Percentiles rank a stretch among this genome's conserved stretches.
phyloP scores from a whole-genome alignment of 2,329 filamentous ascomycete species.

The Ceratocystis ficicola region DNA sequence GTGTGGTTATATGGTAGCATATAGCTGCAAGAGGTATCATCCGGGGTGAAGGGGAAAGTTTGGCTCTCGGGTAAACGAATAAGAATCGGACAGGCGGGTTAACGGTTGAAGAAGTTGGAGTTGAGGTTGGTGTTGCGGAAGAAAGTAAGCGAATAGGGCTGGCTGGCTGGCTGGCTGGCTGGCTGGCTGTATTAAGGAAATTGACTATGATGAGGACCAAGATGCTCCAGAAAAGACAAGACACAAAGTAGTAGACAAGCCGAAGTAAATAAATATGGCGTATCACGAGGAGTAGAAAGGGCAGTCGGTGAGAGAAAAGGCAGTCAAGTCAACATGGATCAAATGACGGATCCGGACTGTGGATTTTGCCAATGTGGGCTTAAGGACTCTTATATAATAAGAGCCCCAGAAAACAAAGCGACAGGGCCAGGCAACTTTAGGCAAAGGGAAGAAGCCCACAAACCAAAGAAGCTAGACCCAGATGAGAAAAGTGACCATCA shows the following conservation, averaged over 20 bases:
- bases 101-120: conserved; percentile 6
- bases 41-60: not conserved
- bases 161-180: not conserved
- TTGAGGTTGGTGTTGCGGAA: not conserved
- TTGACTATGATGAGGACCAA: not conserved
- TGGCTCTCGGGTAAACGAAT: conserved; percentile 8
- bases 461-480: not conserved
- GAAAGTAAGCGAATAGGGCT: conserved; percentile 6
- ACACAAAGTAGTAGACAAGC: not conserved
- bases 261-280: not conserved
- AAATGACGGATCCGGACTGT: not conserved
- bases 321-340: too few species aligned
- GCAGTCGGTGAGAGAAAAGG: too few species aligned
- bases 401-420: conserved; percentile 3
- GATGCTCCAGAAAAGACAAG: not conserved
- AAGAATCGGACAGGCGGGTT: not conserved
- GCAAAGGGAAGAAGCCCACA: not conserved
- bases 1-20: not conserved
- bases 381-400: not conserved
- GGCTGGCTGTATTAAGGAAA: not conserved
- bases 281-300: not conserved
- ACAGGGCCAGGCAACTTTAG: not conserved
- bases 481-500: conserved; percentile 6
- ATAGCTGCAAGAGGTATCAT: not conserved
- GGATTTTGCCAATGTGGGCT: conserved; percentile 9